Base-by-base conservation (phyloP, 176 grass and related monocot species). In the Aegilops sharonensis region DNA sequence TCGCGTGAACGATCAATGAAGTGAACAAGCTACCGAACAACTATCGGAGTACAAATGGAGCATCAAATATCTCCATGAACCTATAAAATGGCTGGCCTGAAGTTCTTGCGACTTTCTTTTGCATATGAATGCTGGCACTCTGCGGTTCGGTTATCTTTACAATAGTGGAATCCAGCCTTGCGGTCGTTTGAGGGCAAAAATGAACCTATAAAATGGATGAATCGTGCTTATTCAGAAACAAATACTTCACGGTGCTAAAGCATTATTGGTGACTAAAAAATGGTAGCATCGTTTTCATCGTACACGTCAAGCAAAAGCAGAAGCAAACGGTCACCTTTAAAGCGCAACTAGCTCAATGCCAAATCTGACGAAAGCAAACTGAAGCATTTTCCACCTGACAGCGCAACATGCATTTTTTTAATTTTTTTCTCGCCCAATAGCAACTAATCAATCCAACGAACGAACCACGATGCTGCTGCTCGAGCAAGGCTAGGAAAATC, bases 361-460 rank as follows among this genome's bases (percentile, higher is more conserved):
- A 81, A 81, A 85, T 42, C 64, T 6, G 30, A 29, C 27, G 17
- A 80, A 82, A 61, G 62, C 71, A 75, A 66, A 75, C 42, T 20
- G 76, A 85, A 91, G 77, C 70, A 72, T 13, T 77, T 85, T 77
- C 62, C 81, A 88, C 77, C 77, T 70, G 47, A 68, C 61, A 72
- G 23, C 37, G 18, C n/a, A 84, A 70, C 81, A 75, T 59, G 61
- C 75, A 21, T 43, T 50, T 8, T 30, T 36, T 1, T 5, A 18
- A 79, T 13, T 20, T 17, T 54, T 6, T 21, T 57, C 8, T 57
- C 8, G 54, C 6, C 23, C 57, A 62, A 61, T 66, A 43, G 20
- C 47, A 30, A 62, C 30, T 6, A 85, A 85, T 64, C 86, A 64
- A 78, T 29, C 39, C n/a, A 85, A 71, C 9, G 35, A 86, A 85